phyloP scores from a whole-genome alignment of 345 rosid genomes.

The Luvunga scandens region DNA sequence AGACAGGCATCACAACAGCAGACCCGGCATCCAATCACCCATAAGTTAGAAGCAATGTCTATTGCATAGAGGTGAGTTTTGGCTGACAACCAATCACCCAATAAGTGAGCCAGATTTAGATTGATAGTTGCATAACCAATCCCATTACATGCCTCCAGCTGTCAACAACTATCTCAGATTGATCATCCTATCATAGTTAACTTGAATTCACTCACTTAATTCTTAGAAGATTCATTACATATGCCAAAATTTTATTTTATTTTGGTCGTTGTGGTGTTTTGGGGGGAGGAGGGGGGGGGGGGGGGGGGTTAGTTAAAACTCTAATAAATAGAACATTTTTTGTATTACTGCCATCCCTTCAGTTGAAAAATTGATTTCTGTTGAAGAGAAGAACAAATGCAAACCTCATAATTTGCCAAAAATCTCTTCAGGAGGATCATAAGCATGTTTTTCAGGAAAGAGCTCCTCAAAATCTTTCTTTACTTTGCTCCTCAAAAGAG shows the following conservation, averaged over 20 bases:
- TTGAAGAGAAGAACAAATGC: background rate
- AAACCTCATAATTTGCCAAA: constrained; percentile 64
- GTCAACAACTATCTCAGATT: background rate
- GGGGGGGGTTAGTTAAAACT: background rate
- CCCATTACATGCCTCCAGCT: background rate
- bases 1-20: background rate
- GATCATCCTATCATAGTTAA: background rate
- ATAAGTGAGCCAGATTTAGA: background rate
- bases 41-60: too few species aligned
- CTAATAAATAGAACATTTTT: background rate
- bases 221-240: too few species aligned
- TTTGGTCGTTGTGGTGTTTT: too few species aligned
- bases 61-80: background rate
- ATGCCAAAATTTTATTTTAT: background rate
- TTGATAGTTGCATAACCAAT: background rate
- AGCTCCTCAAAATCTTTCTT: constrained; percentile 92
- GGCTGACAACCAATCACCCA: too few species aligned
- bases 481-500: constrained; percentile 82
- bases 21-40: background rate
- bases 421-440: constrained; percentile 92
- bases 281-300: too few species aligned
- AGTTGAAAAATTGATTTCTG: background rate
- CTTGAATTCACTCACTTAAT: too few species aligned
- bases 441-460: constrained; percentile 82
- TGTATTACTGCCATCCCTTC: background rate